Evolutionary conservation across 331 rosid genomes (phyloP), one percentile per base, ranked within the genome.

Genomic region (Spiraea crenata): DNA sequence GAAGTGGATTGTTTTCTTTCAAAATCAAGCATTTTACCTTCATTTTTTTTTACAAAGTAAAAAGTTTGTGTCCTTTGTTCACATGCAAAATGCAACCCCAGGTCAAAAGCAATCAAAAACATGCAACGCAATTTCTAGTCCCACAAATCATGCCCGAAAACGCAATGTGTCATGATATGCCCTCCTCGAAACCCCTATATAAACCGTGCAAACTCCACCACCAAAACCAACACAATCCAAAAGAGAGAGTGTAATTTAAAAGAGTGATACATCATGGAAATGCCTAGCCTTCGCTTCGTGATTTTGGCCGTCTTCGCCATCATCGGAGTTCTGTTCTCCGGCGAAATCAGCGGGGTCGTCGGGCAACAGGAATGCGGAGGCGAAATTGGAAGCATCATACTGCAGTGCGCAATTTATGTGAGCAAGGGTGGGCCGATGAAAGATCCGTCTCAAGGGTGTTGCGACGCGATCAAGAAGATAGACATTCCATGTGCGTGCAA

Each of bases 301-400:
- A 9, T 63, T 42, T 46, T 76, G 14, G 77, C 64, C 1, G 5
- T 46, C 57, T 6, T 64, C 0, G 62, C 35, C 9, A 7, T 50
- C 7, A 3, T 19, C 2, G 60, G 58, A 47, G 50, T 68, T 40
- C 41, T 73, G 3, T 25, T 83, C 16, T 25, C 13, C 2, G 2
- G 48, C 7, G 25, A 67, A 34, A n/a, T 39, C 15, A 57, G 40
- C 2, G 9, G 16, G 67, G 79, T 57, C 4, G 39, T n/a, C 9
- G 84, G 79, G 38, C 80, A 79, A n/a, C n/a, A n/a, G 54, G 3
- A 6, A 10, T 83, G 87, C 64, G n/a, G 50, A 13, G 74, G 52
- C 12, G 82, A 77, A 67, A 3, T 83, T 55, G 59, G 42, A 16
- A 74, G 60, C 0, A 55, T 82, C 55, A 13, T 60, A n/a, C 48